These are phyloP conservation scores for Globisporangium recalcitrans DNA, from an alignment of 352 stramenopile genomes.

Conservation along the genomic window DNA sequence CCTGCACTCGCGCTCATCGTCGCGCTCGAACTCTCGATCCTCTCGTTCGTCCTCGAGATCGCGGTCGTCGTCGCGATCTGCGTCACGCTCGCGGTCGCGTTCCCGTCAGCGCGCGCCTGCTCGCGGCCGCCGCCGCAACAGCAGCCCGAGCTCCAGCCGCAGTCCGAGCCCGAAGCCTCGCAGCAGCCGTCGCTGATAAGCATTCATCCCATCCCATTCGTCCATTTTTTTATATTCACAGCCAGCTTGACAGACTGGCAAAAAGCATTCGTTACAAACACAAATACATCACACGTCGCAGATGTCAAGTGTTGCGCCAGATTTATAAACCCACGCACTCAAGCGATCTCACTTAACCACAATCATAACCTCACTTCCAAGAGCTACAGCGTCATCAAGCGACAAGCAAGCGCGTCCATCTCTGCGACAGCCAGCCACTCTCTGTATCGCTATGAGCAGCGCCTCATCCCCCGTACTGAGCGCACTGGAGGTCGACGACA, in stretches of 20 bases:
- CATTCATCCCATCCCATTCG: not conserved
- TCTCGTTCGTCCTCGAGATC: conserved; percentile 30
- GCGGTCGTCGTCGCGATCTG: conserved; percentile 22
- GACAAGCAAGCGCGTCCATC: not conserved
- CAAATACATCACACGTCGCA: not conserved
- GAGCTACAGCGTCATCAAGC: not conserved
- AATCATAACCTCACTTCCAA: not conserved
- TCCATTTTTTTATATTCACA: not conserved
- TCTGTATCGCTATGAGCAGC: conserved; percentile 1
- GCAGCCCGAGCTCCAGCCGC: conserved; percentile 25
- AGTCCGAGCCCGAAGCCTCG: conserved; percentile 18
- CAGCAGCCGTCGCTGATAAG: conserved; percentile 10
- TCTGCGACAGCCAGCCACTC: not conserved
- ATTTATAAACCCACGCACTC: too few species aligned
- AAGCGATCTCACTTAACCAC: not conserved
- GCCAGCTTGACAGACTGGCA: not conserved
- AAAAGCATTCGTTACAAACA: not conserved
- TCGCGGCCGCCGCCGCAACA: conserved; percentile 19
- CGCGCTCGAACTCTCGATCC: conserved; percentile 2
- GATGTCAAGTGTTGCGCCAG: too few species aligned
- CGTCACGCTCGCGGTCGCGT: conserved; percentile 20
- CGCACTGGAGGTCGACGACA: not conserved
- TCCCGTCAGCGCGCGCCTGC: conserved; percentile 21
- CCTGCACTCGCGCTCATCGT: conserved; percentile 19
- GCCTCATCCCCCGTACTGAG: not conserved